phyloP scores from a whole-genome alignment of 306 rosid species.

The Neltuma alba region DNA sequence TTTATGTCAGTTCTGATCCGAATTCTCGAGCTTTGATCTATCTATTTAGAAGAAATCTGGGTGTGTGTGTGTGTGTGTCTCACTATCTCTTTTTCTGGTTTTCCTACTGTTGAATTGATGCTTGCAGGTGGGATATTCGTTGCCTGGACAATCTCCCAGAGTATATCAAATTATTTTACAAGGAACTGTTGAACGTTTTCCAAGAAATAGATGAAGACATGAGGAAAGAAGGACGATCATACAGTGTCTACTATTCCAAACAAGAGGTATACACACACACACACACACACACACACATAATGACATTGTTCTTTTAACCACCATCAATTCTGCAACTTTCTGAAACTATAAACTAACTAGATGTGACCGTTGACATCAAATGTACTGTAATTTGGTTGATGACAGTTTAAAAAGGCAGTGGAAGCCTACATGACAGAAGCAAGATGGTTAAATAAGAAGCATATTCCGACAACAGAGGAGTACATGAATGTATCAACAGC shows the following conservation, averaged over 20 bases:
- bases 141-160: constrained; percentile 9
- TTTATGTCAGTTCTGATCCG: not conserved
- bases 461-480: constrained; percentile 39
- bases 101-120: not conserved
- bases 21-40: not conserved
- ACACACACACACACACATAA: too few relatives aligned
- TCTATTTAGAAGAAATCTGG: not conserved
- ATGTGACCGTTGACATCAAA: not conserved
- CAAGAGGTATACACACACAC: constrained; percentile 17
- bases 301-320: not conserved
- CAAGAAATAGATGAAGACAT: constrained; percentile 34
- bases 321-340: too few relatives aligned
- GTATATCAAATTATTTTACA: not conserved
- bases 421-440: constrained; percentile 30
- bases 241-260: constrained; percentile 27
- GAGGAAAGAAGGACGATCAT: constrained; percentile 21
- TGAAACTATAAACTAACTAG: too few relatives aligned
- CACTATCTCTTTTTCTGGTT: not conserved
- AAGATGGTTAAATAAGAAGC: constrained; percentile 29
- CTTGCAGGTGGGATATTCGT: constrained; percentile 16
- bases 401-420: constrained; percentile 5
- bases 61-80: too few relatives aligned
- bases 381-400: not conserved
- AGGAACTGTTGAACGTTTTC: constrained; percentile 23
- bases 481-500: constrained; percentile 13